Percentiles rank a stretch among this genome's conserved stretches.
These are phyloP conservation scores for Russula griseocarnosa DNA, from an alignment of 768 basidiomycete genomes.

Conservation along the genomic window DNA sequence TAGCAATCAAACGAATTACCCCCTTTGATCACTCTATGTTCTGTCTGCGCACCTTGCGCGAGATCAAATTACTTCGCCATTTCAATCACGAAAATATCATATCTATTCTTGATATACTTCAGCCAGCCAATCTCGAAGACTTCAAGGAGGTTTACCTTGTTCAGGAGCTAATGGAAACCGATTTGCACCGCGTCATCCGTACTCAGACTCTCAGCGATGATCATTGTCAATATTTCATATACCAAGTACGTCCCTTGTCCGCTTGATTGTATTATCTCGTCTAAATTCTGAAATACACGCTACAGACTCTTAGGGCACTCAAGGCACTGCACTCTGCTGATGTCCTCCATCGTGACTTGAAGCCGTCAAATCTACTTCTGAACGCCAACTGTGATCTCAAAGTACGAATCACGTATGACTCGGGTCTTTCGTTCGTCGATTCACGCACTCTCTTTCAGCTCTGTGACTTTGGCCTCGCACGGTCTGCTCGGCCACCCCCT, in stretches of 20 bases:
- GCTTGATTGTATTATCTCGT: slow-evolving; percentile 5
- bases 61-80: slow-evolving; percentile 91
- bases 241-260: slow-evolving; percentile 56
- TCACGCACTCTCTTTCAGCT: slow-evolving; percentile 41
- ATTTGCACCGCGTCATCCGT: slow-evolving; percentile 92
- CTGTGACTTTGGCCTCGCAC: slow-evolving; percentile 85
- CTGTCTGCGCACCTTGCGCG: slow-evolving; percentile 84
- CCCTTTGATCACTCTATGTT: slow-evolving; percentile 97
- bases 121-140: slow-evolving; percentile 61
- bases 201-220: slow-evolving; percentile 94
- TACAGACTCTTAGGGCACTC: slow-evolving; percentile 82
- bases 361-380: slow-evolving; percentile 90
- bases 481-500: slow-evolving; percentile 70
- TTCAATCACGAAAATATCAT: slow-evolving; percentile 89
- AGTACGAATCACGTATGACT: slow-evolving; percentile 41
- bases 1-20: slow-evolving; percentile 95
- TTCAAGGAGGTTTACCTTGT: slow-evolving; percentile 84
- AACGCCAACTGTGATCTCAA: slow-evolving; percentile 98
- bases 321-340: slow-evolving; percentile 95
- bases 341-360: slow-evolving; percentile 92
- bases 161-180: slow-evolving; percentile 87
- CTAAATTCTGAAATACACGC: not conserved
- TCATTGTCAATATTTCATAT: slow-evolving; percentile 96
- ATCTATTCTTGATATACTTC: slow-evolving; percentile 89
- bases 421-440: not conserved